Conservation (phyloP, 176 grass and related monocot species). For the Puccinellia tenuiflora region DNA sequence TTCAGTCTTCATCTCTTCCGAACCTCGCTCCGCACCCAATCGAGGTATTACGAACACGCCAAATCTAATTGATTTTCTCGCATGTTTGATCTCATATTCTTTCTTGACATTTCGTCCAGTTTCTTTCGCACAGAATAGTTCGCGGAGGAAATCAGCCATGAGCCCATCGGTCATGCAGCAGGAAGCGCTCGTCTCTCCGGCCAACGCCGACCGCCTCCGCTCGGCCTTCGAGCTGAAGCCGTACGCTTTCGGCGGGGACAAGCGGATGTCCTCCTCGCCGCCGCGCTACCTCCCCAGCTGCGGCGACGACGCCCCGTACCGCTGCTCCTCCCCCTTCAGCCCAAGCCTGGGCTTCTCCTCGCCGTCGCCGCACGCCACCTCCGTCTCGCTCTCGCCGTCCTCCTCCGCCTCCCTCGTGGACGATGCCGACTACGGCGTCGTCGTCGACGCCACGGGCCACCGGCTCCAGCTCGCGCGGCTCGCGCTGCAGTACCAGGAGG, state of each 20-base stretch:
- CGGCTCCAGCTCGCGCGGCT: conserved; percentile 70
- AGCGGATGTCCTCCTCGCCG: conserved; percentile 43
- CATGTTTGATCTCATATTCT: background rate
- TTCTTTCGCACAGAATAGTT: conserved; percentile 4
- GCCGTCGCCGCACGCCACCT: conserved; percentile 42
- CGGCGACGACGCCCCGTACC: conserved; percentile 54
- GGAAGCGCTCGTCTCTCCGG: conserved; percentile 40
- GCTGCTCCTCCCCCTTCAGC: conserved; percentile 56
- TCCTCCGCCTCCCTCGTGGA: conserved; percentile 51
- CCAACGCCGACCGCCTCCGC: conserved; percentile 49
- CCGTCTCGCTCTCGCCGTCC: conserved; percentile 71
- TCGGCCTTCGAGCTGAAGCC: conserved; percentile 49
- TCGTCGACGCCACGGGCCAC: conserved; percentile 40
- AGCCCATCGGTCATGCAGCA: conserved; percentile 68
- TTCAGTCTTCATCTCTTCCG: too few species aligned
- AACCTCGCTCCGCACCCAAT: too few species aligned
- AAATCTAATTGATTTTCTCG: background rate
- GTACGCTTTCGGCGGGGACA: conserved; percentile 53
- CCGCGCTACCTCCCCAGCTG: conserved; percentile 36
- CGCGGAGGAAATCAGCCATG: background rate
- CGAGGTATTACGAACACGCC: conserved; percentile 7
- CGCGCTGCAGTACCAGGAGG: conserved; percentile 80
- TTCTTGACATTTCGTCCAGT: background rate
- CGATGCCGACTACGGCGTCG: conserved; percentile 16
- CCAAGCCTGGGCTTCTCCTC: conserved; percentile 42